Evolutionary conservation across 768 basidiomycete species (phyloP), one percentile per base, ranked within the genome.

Genomic region (Pleurotus tuber-regium): DNA sequence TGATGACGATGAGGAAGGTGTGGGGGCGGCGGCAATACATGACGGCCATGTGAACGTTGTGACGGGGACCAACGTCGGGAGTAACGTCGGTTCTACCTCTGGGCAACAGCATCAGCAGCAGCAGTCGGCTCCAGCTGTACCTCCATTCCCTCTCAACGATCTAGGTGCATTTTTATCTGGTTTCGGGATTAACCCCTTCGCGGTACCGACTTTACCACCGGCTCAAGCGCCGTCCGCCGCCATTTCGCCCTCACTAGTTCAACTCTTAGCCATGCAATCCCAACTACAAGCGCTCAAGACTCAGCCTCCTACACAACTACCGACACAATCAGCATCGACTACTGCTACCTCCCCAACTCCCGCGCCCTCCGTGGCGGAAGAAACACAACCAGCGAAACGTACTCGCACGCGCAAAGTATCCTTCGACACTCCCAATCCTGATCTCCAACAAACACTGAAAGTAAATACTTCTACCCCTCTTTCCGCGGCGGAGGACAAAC

Each of bases 401-500:
- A 57, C 77, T 3, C 80, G 85, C 51, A 74, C 78, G 9, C 79
- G 80, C 59, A 83, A 79, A 62, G 24, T 69, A 1, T 78, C 82
- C 2, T 53, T 72, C 1, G 66, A 69, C 35, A 61, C 70, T 30
- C 53, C 70, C 24, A 51, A 62, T 51, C 56, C 64, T 42, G 63
- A 66, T 16, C 59, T 62, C n/a, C 35, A 38, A 38, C 21, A n/a
- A 38, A n/a, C 35, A 10, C n/a, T 38, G 2, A n/a, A n/a, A n/a
- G n/a, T n/a, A 41, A 66, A 70, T 21, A 52, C 59, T 19, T 18
- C 46, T 29, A 65, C 65, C 5, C 48, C 70, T 0, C 18, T 83
- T 2, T 78, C 78, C 5, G 73, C 85, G 4, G 67, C 86, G 0
- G 93, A 96, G 67, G 93, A 96, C 69, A 96, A 96, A 65, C 86